These are phyloP conservation scores for Diaporthe sp. DNA, from an alignment of 2,329 filamentous ascomycete genomes.

Conservation along the genomic window DNA sequence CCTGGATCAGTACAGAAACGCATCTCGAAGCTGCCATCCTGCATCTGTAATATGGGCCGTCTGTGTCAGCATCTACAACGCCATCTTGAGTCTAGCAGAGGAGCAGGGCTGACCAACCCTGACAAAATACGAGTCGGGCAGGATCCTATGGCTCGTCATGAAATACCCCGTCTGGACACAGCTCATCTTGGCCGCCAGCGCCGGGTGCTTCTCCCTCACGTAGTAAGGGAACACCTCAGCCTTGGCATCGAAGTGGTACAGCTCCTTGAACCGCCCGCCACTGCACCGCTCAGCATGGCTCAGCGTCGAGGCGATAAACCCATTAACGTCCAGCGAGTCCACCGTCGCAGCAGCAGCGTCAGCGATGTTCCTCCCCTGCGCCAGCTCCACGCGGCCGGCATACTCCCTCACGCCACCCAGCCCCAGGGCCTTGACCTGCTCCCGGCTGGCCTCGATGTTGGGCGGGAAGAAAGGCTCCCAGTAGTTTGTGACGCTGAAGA, in stretches of 20 bases:
- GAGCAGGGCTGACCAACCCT: constrained; percentile 53
- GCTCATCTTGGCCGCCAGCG: constrained; percentile 63
- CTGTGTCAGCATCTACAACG: not conserved
- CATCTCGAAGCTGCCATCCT: constrained; percentile 62
- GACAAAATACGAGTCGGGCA: constrained; percentile 60
- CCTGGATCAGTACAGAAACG: constrained; percentile 59
- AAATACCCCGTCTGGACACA: constrained; percentile 66
- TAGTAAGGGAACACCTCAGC: constrained; percentile 65
- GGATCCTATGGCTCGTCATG: constrained; percentile 61
- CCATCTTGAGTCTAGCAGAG: not conserved
- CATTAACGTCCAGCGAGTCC: constrained; percentile 59
- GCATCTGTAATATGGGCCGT: constrained; percentile 46
- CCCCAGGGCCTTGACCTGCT: constrained; percentile 54
- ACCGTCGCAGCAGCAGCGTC: constrained; percentile 63
- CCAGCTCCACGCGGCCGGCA: constrained; percentile 63
- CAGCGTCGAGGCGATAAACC: constrained; percentile 66
- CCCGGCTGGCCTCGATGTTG: constrained; percentile 51
- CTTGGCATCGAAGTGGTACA: constrained; percentile 69
- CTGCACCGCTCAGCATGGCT: constrained; percentile 63
- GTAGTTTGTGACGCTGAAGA: constrained; percentile 70
- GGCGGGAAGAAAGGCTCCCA: constrained; percentile 65
- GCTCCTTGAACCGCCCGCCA: constrained; percentile 58
- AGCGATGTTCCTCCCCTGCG: constrained; percentile 68
- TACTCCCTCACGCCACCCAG: constrained; percentile 57
- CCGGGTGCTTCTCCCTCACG: constrained; percentile 57